Base-by-base conservation (phyloP, 2,329 filamentous ascomycete species). In the Lecanosticta acicola region DNA sequence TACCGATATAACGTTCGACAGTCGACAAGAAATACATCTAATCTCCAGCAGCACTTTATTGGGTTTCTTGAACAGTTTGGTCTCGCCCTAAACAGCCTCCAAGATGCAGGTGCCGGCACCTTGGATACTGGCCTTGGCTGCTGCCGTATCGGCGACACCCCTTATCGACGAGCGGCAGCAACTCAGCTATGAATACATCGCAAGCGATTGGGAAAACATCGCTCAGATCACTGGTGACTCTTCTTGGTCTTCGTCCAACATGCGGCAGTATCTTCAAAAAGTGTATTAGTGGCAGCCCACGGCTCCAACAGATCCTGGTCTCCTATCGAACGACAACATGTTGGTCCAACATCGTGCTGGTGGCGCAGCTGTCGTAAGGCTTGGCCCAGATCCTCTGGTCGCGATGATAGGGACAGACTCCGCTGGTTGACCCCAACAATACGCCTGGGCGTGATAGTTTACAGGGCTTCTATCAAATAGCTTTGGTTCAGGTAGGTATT, bases 191-290 rank as follows among this genome's bases (percentile, higher is more conserved):
- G 79, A 83, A 48, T 82, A 79, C 62, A 69, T 82, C 47, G 69
- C 75, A 34, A 74, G 71, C 18, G 81, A 84, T 61, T 84, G 77
- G 65, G 69, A 80, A 41, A 65, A 75, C 52, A 76, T 84, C 45
- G 74, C 73, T 2, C 61, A 63, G 9, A 59, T 82, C 17, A 84
- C 80, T 1, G 79, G 79, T 3, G 80, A 84, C 53, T 53, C 60
- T 1, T 77, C 77, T 0, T 84, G 80, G 80, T 64, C 68, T 0
- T 65, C 78, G 0, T 60, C 64, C 0, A 78, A 77, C 45, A 83
- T 83, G 79, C 68, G 76, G 47, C 64, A 72, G 46, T 77, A 80
- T 61, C 78, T 77, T 39, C 56, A 66, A 34, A 69, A 68, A 48
- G 55, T 81, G 41, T 71, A 71, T 54, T 48, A 58, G 33, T 60